Evolutionary conservation across 192 early-diverging fungal genomes (phyloP).

Genomic region (Linderina pennispora): DNA sequence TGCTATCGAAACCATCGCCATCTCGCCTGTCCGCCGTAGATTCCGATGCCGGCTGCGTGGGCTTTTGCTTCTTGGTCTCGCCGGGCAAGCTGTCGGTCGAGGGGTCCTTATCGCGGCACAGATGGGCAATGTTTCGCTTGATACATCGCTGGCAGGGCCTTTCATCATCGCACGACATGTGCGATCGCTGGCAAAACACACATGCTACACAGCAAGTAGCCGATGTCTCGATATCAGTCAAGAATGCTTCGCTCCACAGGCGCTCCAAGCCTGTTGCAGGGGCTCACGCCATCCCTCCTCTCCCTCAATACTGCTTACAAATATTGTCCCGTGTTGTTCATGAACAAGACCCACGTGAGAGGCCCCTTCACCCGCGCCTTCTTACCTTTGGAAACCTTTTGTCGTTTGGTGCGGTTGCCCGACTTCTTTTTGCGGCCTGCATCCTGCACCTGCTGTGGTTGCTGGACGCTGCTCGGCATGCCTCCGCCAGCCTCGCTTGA

Average conservation of each 20-base stretch:
- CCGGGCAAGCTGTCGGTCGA: conserved; percentile 5
- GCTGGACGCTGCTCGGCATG: no score
- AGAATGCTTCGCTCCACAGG: no score
- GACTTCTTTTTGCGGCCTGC: conserved; percentile 6
- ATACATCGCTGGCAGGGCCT: conserved; percentile 95
- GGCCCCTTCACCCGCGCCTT: no score
- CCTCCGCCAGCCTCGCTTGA: no score
- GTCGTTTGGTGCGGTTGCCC: conserved; percentile 29
- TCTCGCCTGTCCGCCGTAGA: conserved; percentile 10
- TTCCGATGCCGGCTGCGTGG: no score
- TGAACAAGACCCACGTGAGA: no score
- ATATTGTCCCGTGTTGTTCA: no score
- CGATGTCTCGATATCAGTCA: neutral
- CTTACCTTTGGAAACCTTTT: conserved; percentile 44
- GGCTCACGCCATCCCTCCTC: no score
- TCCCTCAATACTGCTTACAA: no score
- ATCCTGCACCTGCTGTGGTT: no score
- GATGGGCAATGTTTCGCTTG: conserved; percentile 88
- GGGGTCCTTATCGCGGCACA: conserved; percentile 82
- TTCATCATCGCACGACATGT: conserved; percentile 94
- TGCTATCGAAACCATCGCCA: conserved; percentile 3
- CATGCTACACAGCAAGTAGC: conserved; percentile 57
- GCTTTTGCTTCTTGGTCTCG: no score
- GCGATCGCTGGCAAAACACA: conserved; percentile 89
- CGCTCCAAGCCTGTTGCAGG: no score